These are phyloP conservation scores for Stylosanthes scabra DNA, from an alignment of 331 rosid species.

Conservation along the genomic window DNA sequence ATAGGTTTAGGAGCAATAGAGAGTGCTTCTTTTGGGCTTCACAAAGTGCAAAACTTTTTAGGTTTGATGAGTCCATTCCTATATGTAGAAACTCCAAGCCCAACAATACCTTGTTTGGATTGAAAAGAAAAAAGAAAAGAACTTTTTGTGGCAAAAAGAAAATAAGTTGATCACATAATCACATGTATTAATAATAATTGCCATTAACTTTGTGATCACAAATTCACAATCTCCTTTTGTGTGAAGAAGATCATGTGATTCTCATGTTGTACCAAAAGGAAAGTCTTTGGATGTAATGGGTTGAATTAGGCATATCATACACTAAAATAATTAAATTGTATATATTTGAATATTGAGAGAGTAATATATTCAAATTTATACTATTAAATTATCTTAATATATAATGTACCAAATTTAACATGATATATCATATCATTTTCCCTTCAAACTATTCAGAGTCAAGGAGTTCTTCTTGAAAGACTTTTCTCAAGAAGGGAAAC, in stretches of 20 bases:
- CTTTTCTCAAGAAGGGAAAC: conserved; percentile 61
- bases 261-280: neutral
- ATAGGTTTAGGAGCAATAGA: neutral
- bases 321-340: too few species aligned
- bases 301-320: too few species aligned
- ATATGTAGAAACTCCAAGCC: conserved; percentile 15
- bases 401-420: too few species aligned
- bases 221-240: neutral
- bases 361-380: too few species aligned
- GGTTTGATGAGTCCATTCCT: conserved; percentile 31
- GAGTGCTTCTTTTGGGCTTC: neutral
- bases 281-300: too few species aligned
- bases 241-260: conserved; percentile 26
- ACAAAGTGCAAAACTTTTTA: conserved; percentile 32
- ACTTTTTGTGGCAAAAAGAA: neutral
- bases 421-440: neutral
- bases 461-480: conserved; percentile 60
- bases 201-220: neutral
- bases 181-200: neutral
- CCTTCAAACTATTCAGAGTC: conserved; percentile 40
- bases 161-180: conserved; percentile 8
- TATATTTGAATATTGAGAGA: too few species aligned
- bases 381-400: too few species aligned
- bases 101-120: neutral
- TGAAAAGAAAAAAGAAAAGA: neutral